Percentiles rank a stretch among this genome's conserved stretches.
These are phyloP conservation scores for Lonicera japonica DNA, from an alignment of 129 eudicot species.

Conservation along the genomic window DNA sequence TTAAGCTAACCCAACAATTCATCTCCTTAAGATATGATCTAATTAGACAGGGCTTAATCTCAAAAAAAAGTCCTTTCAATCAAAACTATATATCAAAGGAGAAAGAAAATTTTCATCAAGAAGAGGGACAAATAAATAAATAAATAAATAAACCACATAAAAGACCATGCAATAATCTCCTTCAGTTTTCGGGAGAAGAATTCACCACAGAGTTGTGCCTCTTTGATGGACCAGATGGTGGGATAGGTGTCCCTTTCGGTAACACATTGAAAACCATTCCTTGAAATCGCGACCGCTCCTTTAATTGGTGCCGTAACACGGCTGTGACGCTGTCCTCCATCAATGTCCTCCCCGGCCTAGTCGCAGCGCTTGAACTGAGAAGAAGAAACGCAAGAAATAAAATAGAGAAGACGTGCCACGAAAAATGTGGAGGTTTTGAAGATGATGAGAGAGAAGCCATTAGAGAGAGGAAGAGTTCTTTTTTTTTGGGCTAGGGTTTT, in stretches of 20 bases:
- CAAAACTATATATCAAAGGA: background rate
- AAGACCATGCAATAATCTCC: background rate
- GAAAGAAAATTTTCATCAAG: background rate
- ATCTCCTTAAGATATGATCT: slow-evolving; percentile 2
- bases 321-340: slow-evolving; percentile 4
- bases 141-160: background rate
- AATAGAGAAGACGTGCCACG: slow-evolving; percentile 13
- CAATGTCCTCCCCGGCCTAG: slow-evolving; percentile 33
- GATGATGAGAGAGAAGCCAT: slow-evolving; percentile 18
- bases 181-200: slow-evolving; percentile 18
- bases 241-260: slow-evolving; percentile 53
- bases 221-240: slow-evolving; percentile 80
- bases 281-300: slow-evolving; percentile 12
- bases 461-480: background rate
- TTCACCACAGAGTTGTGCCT: slow-evolving; percentile 51
- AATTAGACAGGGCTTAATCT: background rate
- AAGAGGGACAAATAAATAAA: background rate
- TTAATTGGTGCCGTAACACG: slow-evolving; percentile 10
- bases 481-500: slow-evolving; percentile 12
- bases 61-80: background rate
- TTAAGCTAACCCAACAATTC: background rate
- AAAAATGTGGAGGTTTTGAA: slow-evolving; percentile 1
- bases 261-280: slow-evolving; percentile 25
- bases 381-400: slow-evolving; percentile 22
- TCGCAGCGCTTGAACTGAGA: slow-evolving; percentile 17